Evolutionary conservation across 441 rosid genomes (phyloP), one percentile per base, ranked within the genome.

Genomic region (Mallotus repandus): DNA sequence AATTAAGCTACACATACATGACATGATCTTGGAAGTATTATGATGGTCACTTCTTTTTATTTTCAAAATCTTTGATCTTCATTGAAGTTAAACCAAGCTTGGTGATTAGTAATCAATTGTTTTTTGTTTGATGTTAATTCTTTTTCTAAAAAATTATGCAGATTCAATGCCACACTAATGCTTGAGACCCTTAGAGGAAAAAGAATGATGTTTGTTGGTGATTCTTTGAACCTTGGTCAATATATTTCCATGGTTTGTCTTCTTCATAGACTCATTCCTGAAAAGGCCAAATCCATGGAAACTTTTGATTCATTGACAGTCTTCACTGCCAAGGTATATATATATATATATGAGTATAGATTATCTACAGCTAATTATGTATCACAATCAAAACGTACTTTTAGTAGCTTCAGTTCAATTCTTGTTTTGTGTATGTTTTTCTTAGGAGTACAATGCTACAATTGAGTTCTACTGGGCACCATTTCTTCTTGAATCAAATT

Each of bases 391-490:
- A 7, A 48, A 48, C 0, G 52, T 9, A 48, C 10, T 48, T 13
- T 62, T n/a, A 15, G 25, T 60, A 60, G 45, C 19, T 60, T 13
- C 18, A 38, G 18, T 8, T 38, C 9, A 63, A 41, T 10, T 53
- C 15, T 5, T 0, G 7, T 2, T 16, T 38, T 50, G n/a, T 49
- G 15, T 21, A 4, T 61, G n/a, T 74, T 9, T 63, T 2, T 25
- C 29, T 2, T 29, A 90, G 98, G 98, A 89, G n/a, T 93, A 95
- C 72, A 95, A 95, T 79, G 97, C 97, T 0, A 91, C 96, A 1
- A 88, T 95, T 19, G 99, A 95, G 81, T 93, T 95, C 84, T 89
- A 89, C 14, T 95, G 98, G 98, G 98, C 99, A 4, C 99, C 98
- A 12, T 93, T 95, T 83, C 97, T 95, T 49, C 88, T 93, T 0